Evolutionary conservation across 2,329 filamentous ascomycete genomes (phyloP).

Genomic region (Achaetomium macrosporum): DNA sequence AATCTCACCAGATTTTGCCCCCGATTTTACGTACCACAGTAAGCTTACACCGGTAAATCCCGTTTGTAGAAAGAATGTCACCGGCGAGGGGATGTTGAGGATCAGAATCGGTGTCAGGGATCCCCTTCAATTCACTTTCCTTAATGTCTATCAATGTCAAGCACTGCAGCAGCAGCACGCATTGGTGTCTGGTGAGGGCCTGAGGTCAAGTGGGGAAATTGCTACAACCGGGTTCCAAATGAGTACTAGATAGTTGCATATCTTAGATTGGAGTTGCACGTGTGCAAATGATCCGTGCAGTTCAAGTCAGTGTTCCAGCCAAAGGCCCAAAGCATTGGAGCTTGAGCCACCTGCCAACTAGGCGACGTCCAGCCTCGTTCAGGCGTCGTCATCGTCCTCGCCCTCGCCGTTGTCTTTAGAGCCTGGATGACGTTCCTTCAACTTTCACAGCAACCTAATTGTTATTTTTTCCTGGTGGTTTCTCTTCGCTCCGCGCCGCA

Average conservation of each 20-base stretch:
- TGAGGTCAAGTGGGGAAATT: no score
- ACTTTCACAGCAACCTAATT: not conserved
- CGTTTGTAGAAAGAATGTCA: not conserved
- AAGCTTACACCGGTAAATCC: not conserved
- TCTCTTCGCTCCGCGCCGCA: not conserved
- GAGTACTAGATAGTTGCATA: no score
- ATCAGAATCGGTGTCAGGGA: not conserved
- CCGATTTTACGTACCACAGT: not conserved
- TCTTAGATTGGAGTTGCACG: not conserved
- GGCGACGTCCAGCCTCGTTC: conserved; percentile 12
- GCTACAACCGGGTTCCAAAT: no score
- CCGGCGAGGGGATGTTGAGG: not conserved
- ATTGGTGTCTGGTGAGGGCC: no score
- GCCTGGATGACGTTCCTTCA: conserved; percentile 1
- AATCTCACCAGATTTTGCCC: no score
- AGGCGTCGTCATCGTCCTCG: conserved; percentile 16
- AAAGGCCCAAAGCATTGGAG: not conserved
- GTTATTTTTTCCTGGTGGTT: not conserved
- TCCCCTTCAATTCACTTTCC: not conserved
- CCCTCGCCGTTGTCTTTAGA: not conserved
- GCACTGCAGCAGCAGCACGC: no score
- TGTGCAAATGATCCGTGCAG: no score
- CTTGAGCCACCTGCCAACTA: not conserved
- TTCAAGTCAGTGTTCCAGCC: not conserved
- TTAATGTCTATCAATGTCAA: not conserved